Base-by-base conservation (phyloP, 2,329 filamentous ascomycete species). In the Monilinia vaccinii-corymbosi region DNA sequence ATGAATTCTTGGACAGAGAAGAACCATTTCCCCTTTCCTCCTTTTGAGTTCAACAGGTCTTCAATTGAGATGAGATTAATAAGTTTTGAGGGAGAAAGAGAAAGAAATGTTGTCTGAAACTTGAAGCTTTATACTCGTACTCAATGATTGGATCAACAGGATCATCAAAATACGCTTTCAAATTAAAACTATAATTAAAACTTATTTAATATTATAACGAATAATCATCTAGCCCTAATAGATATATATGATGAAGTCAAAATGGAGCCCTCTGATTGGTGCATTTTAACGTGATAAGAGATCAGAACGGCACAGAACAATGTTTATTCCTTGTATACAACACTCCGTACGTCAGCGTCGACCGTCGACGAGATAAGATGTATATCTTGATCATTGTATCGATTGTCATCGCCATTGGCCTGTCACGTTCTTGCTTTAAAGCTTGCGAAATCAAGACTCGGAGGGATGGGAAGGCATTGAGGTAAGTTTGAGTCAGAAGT, bases 1-100 rank as follows among this genome's bases (percentile, higher is more conserved):
- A 70, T 87, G 83, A 72, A 85, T 75, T 10, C 83, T 79, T 9
- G 81, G 82, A 59, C 83, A 71, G 44, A 79, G 73, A 52, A 81
- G 77, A 46, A 78, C 74, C 76, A 80, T 81, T 51, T 61, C 66
- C 28, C 23, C 1, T 32, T 49, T 4, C 4, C 13, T 31, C 31
- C 14, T 11, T 13, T 16, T 44, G 28, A 36, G n/a, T n/a, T n/a
- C n/a, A n/a, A n/a, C n/a, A 18, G 16, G 16, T 56, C 11, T 56
- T 31, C 44, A 48, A 56, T 56, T 45, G n/a, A 4, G 21, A 34
- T 34, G 2, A 4, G n/a, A n/a, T n/a, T n/a, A 11, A 13, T 34
- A 13, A 8, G 7, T 34, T 34, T 34, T 8, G 13, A 36, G 23
- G 16, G 21, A 21, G 25, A 16, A 1, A 36, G 40, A 42, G 44